A percentile compares a stretch with the other conserved stretches of the same genome.
Evolutionary conservation across 2,329 filamentous ascomycete genomes (phyloP).

Genomic region (Ampelomyces quisqualis): DNA sequence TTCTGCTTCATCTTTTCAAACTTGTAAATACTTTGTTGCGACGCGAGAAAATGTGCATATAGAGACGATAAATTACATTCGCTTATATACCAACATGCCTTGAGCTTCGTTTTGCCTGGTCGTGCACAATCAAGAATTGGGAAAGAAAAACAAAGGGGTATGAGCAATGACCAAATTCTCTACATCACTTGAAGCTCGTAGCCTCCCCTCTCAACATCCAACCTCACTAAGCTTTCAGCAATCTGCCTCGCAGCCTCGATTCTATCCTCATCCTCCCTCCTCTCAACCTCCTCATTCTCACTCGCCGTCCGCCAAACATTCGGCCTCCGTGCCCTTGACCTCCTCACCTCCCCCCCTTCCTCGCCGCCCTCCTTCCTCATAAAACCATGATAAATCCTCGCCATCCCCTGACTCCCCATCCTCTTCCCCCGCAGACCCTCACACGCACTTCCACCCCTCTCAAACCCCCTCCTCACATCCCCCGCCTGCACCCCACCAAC

Average conservation of each 20-base stretch:
- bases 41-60: conserved; percentile 2
- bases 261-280: conserved; percentile 11
- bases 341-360: conserved; percentile 1
- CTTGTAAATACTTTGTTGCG: conserved; percentile 2
- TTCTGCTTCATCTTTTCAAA: too few relatives aligned
- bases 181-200: not conserved
- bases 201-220: conserved; percentile 1
- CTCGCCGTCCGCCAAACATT: conserved; percentile 11
- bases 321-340: conserved; percentile 17
- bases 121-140: too few relatives aligned
- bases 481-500: conserved; percentile 13
- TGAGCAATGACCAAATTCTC: not conserved
- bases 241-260: conserved; percentile 5
- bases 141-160: not conserved
- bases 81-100: too few relatives aligned
- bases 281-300: conserved; percentile 14
- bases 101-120: too few relatives aligned
- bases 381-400: conserved; percentile 13
- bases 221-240: conserved; percentile 9
- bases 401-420: not conserved
- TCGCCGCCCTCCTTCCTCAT: conserved; percentile 2
- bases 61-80: not conserved
- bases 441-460: conserved; percentile 5
- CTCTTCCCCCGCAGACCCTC: not conserved
- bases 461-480: conserved; percentile 22